Evolutionary conservation across 1,284 basidiomycete genomes (phyloP).

Genomic region (Ustilago curta): DNA sequence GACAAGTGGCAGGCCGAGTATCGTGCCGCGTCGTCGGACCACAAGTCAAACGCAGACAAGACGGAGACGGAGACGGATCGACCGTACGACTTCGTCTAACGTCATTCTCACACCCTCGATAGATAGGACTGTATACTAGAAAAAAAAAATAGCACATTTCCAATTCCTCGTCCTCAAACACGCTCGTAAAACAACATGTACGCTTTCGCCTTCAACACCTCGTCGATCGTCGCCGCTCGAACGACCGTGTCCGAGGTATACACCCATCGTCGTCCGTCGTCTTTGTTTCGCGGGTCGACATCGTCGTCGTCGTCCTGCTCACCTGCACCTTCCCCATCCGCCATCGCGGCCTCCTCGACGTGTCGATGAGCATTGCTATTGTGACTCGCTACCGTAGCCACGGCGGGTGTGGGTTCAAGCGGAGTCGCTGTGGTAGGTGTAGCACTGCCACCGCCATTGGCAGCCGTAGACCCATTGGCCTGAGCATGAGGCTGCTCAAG

Average conservation of each 20-base stretch:
- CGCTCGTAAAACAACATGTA: constrained; percentile 91
- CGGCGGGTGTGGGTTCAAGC: constrained; percentile 28
- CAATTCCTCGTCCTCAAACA: constrained; percentile 62
- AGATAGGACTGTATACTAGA: constrained; percentile 6
- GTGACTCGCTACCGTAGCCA: constrained; percentile 28
- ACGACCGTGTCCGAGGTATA: constrained; percentile 86
- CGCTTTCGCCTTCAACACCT: constrained; percentile 88
- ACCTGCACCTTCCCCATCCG: not conserved
- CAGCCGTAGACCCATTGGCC: not conserved
- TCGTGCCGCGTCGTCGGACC: not conserved
- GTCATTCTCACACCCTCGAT: not conserved
- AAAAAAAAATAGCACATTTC: not conserved
- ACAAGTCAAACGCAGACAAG: not conserved
- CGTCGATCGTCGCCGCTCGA: constrained; percentile 81
- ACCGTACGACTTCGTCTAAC: constrained; percentile 29
- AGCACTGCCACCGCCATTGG: constrained; percentile 2
- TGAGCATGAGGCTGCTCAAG: constrained; percentile 29
- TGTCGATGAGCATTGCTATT: constrained; percentile 35
- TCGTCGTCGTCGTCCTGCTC: constrained; percentile 40
- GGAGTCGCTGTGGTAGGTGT: constrained; percentile 16
- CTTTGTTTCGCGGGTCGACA: constrained; percentile 30
- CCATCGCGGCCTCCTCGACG: constrained; percentile 6
- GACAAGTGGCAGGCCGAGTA: constrained; percentile 23
- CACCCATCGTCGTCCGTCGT: constrained; percentile 79
- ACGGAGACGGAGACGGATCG: not conserved